Base-by-base conservation (phyloP, 176 grass and related monocot genomes). In the Oryza meyeriana region DNA sequence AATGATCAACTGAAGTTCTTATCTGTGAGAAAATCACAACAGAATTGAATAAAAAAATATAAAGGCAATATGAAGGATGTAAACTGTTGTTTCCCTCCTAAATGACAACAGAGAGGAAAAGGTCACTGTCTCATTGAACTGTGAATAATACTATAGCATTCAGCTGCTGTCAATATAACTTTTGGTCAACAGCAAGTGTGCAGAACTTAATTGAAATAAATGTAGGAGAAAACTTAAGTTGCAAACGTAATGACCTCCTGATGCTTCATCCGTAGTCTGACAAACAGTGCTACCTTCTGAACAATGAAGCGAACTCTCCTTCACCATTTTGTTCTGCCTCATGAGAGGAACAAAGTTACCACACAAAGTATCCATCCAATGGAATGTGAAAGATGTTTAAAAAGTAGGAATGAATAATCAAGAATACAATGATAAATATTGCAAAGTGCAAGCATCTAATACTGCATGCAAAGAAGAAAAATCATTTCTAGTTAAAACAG, bases 251-350 rank as follows among this genome's bases (percentile, higher is more conserved):
- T 78, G 64, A 98, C 92, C 82, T 84, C 86, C 76, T 33, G 74
- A 65, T 66, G 57, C 71, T 90, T 89, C 83, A 71, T 79, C 66
- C 78, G 33, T 61, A 63, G 20, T 63, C 73, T 86, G 75, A 90
- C 35, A 61, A 82, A 59, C 29, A 8, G 38, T 28, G 50, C 42
- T 20, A 76, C 69, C 79, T 66, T 86, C 78, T 4, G 14, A 85
- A 83, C 17, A 14, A 36, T 41, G 6, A 80, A 66, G 48, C 25
- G 81, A 59, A 76, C 66, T 83, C 61, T 73, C 87, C 17, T 72
- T 74, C 42, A 74, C 44, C 77, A 91, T 88, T 81, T 84, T 89
- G 69, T 88, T 74, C 93, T 98, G 87, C 89, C 68, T 81, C 86
- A 87, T 80, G 69, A 79, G 69, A 76, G 6, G 84, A 76, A 71